Base-by-base conservation (phyloP, 768 basidiomycete genomes). In the Leccinum rimulosum region DNA sequence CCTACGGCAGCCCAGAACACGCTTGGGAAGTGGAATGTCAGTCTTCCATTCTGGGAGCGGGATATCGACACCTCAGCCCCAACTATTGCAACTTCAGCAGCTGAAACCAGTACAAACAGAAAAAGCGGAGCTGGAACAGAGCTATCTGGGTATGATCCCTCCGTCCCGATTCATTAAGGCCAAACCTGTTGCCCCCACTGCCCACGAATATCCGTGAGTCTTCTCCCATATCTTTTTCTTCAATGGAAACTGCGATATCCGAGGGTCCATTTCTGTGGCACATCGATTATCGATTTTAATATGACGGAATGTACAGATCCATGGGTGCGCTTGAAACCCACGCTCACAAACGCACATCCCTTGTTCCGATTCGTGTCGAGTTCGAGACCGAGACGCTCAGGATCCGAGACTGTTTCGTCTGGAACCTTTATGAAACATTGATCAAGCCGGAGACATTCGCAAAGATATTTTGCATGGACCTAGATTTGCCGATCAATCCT, bases 321-420 rank as follows among this genome's bases (percentile, higher is more conserved):
- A 80, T 81, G 49, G 88, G 93, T 33, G 75, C 79, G 12, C 72
- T 96, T 33, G 83, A 88, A 52, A 70, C 70, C 17, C 85, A 91
- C 66, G 89, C 91, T 3, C 69, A 78, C 50, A 74, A 75, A 60
- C 73, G 72, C 1, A 78, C 81, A 3, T 70, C 81, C 5, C 84
- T 96, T 35, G 85, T 98, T 12, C 97, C 97, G 3, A 93, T 99
- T 58, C 91, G 93, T 50, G 91, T 99, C 54, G 95, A 98, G 66
- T 86, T 99, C 66, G 95, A 98, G 70, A 93, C 90, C 11, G 92
- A 93, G 11, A 89, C 89, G 0, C 91, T 92, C 68, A 81, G 95
- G 66, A 85, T 99, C 71, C 88, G 95, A 45, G 97, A 99, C 69
- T 89, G 89, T 68, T 98, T 99, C 72, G 84, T 93, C 11, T 99